Evolutionary conservation across 2,329 filamentous ascomycete genomes (phyloP), one percentile per base, ranked within the genome.

Genomic region (Curvularia sp.): DNA sequence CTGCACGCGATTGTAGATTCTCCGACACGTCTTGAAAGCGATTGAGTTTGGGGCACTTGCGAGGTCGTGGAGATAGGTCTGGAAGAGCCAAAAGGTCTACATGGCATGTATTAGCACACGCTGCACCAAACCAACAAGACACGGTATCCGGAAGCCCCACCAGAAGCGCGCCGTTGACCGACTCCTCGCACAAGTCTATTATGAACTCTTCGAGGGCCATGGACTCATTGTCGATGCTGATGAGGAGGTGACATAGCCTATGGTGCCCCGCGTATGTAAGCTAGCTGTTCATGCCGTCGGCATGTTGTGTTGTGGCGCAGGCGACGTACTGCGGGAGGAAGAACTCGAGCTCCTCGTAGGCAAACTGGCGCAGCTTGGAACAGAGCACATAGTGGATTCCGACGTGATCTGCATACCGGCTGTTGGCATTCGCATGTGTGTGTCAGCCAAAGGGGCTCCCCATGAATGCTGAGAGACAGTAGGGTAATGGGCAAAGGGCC

Each of bases 291-390:
- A 46, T 60, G 51, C 55, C 38, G 56, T 76, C 41, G 46, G 53
- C 53, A 25, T 42, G 48, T 21, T 19, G 27, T 28, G 43, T 27
- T 19, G 38, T 60, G 18, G 43, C 46, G 28, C 38, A 53, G 47
- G 59, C 49, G 62, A 73, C 74, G 60, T 72, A 76, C 72, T 79
- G 90, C 62, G 91, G 91, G 49, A 95, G 85, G 82, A 94, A 95
- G 87, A 95, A 95, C 80, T 95, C 92, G 76, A 95, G 93, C 79
- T 95, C 91, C 82, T 93, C 90, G 80, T 94, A 95, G 65, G 89
- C 90, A 75, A 95, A 95, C 78, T 92, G 90, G 75, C 92, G 90
- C 74, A 95, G 84, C 85, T 95, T 95, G 72, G 89, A 90, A 83
- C 92, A 94, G 63, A 95, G 86, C 62, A 93, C 90, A 82, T 94